These are phyloP conservation scores for Dissophora globulifera DNA, from an alignment of 192 early-diverging fungal genomes.

Conservation along the genomic window DNA sequence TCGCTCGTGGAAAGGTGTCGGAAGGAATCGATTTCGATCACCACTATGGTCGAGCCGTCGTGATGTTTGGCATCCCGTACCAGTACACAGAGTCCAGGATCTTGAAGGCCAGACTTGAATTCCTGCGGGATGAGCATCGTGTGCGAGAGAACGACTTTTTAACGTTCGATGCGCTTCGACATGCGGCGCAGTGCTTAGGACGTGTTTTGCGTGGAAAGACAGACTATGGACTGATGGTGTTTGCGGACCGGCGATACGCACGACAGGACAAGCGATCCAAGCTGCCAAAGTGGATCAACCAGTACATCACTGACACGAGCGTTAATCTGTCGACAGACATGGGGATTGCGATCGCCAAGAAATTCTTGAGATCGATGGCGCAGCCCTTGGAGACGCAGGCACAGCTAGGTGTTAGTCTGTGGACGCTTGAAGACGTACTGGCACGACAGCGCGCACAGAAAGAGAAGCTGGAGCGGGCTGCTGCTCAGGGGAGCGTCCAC, in stretches of 20 bases:
- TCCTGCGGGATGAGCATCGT: constrained; percentile 90
- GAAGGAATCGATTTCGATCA: constrained; percentile 99
- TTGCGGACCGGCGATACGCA: constrained; percentile 95
- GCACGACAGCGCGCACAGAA: constrained; percentile 51
- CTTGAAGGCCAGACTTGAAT: constrained; percentile 95
- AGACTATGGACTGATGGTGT: constrained; percentile 99
- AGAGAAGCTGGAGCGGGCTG: constrained; percentile 31
- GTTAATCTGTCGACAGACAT: constrained; percentile 97
- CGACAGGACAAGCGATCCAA: constrained; percentile 95
- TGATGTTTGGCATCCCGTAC: constrained; percentile 99
- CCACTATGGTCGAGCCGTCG: constrained; percentile 98
- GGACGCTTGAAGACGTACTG: constrained; percentile 81
- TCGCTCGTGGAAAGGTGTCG: constrained; percentile 98
- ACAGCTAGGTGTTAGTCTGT: constrained; percentile 91
- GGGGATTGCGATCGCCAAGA: constrained; percentile 90
- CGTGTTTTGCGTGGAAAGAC: constrained; percentile 97
- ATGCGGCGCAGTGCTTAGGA: constrained; percentile 99
- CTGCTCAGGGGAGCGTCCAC: neutral
- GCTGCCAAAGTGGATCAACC: constrained; percentile 96
- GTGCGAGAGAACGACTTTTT: constrained; percentile 99
- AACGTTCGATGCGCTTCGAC: constrained; percentile 98
- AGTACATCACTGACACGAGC: constrained; percentile 87
- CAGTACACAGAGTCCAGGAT: constrained; percentile 98
- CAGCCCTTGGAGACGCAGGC: constrained; percentile 86
- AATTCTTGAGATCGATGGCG: constrained; percentile 95